Evolutionary conservation across 768 basidiomycete species (phyloP), one percentile per base, ranked within the genome.

Genomic region (Dioszegia hungarica): DNA sequence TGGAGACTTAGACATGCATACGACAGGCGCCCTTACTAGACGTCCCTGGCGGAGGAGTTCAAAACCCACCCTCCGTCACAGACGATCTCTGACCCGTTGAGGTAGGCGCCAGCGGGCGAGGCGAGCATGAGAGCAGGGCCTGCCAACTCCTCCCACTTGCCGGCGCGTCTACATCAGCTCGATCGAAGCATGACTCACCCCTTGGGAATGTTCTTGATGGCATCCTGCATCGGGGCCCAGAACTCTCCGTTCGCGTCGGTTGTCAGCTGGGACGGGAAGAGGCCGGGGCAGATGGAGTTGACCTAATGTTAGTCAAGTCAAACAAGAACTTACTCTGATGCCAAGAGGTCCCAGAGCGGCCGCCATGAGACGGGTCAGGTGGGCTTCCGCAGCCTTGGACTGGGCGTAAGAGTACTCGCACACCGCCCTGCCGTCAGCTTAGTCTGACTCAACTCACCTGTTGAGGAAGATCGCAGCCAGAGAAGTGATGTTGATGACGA

Each of bases 61-160:
- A 70, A 45, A 19, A 31, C 50, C 68, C 68, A 67, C 0, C 66
- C 68, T 2, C 66, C 68, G 46, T 70, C 68, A 33, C 67, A 51
- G 19, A 58, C 20, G 43, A 70, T 24, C 22, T 47, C 54, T 2
- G 61, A 56, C 12, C 57, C 65, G 49, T 72, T 74, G 36, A 64
- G 54, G 50, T 70, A 74, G 6, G 47, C 62, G 27, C 73, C 73
- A 15, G 68, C 73, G 19, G 62, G 56, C 11, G 63, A 61, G 33
- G 66, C 60, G 20, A 72, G 59, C 68, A 74, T 66, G 33, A 74
- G 19, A 47, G 64, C 66, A 14, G 73, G 58, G 11, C 73, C 73
- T 5, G 63, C 73, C 29, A 74, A 63, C 54, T 74, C 70, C 39
- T 64, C 62, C 46, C 48, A 55, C 5, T 28, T 22, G 3, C 73